Evolutionary conservation across 768 basidiomycete genomes (phyloP).

Genomic region (Hemileccinum rubropunctum): DNA sequence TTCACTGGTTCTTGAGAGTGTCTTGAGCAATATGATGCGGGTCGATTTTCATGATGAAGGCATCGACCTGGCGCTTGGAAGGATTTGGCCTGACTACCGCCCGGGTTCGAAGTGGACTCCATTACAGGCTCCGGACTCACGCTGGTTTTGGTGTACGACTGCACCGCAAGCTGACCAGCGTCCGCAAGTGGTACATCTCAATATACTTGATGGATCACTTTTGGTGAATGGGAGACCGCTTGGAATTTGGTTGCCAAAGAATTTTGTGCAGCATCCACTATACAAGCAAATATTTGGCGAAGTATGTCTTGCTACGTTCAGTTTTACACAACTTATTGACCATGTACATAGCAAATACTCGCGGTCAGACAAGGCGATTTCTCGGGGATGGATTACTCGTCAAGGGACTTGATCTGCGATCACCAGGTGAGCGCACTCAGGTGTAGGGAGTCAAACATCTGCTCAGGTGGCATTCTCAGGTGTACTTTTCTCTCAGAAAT

Average conservation of each 20-base stretch:
- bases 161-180: constrained; percentile 1
- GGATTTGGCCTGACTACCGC: constrained; percentile 32
- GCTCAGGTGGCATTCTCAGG: too few species aligned
- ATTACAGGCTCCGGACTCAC: constrained; percentile 17
- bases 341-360: too few species aligned
- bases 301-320: too few species aligned
- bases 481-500: too few species aligned
- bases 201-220: constrained; percentile 40
- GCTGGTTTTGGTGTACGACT: constrained; percentile 31
- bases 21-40: constrained; percentile 12
- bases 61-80: constrained; percentile 30
- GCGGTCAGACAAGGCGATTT: too few species aligned
- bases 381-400: too few species aligned
- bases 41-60: constrained; percentile 8
- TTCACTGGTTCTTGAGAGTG: constrained; percentile 27
- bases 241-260: constrained; percentile 30
- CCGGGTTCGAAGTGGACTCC: constrained; percentile 24
- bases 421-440: too few species aligned
- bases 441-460: too few species aligned
- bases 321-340: too few species aligned
- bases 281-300: too few species aligned
- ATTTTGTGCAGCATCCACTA: constrained; percentile 18
- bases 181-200: constrained; percentile 35
- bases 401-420: too few species aligned
- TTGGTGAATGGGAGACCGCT: constrained; percentile 42